A percentile compares a stretch with the other conserved stretches of the same genome.
Evolutionary conservation across 2,329 filamentous ascomycete species (phyloP).

Genomic region (Colletotrichum sp.): DNA sequence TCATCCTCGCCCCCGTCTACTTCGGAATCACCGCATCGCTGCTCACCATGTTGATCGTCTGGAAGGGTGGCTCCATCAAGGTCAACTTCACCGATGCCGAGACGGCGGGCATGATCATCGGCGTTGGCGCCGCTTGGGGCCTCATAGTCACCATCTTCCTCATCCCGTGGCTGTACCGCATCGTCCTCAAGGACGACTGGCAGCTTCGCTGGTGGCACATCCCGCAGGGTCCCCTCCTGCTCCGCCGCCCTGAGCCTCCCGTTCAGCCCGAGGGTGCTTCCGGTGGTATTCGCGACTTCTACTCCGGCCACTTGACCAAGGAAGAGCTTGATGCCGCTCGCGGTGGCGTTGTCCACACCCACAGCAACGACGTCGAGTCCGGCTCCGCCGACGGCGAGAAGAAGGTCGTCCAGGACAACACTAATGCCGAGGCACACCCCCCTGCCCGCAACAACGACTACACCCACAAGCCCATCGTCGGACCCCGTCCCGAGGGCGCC

Average conservation of each 20-base stretch:
- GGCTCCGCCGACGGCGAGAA: constrained; percentile 25
- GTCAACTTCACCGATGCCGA: constrained; percentile 27
- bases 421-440: constrained; percentile 11
- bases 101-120: constrained; percentile 52
- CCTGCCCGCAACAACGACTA: neutral
- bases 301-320: constrained; percentile 51
- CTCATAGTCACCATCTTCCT: constrained; percentile 51
- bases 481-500: constrained; percentile 36
- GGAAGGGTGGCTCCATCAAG: constrained; percentile 22
- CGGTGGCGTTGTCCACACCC: neutral
- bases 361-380: constrained; percentile 26
- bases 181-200: constrained; percentile 61
- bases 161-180: constrained; percentile 57
- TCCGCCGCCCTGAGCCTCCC: constrained; percentile 38
- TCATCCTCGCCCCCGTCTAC: constrained; percentile 56
- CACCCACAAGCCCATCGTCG: constrained; percentile 28
- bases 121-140: constrained; percentile 48
- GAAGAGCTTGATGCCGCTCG: constrained; percentile 46
- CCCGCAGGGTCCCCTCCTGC: constrained; percentile 50
- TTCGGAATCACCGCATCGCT: constrained; percentile 55
- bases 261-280: constrained; percentile 37
- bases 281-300: constrained; percentile 49
- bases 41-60: constrained; percentile 22
- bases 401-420: constrained; percentile 32
- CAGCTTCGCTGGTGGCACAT: constrained; percentile 57